Evolutionary conservation across 257 asterid species (phyloP).

Genomic region (Solanum tarijense): DNA sequence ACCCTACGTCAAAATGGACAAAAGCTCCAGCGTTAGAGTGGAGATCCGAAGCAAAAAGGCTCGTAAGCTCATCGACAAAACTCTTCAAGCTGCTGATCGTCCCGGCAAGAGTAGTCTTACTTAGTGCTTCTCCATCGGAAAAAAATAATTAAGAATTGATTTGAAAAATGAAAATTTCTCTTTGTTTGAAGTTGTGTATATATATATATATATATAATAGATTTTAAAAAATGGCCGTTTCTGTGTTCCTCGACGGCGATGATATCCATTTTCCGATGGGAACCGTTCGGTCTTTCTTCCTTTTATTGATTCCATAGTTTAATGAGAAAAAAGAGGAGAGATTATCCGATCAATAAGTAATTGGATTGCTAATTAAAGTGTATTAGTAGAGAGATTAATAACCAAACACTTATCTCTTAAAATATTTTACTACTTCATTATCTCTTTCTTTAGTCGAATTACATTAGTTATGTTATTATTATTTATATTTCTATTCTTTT

Average conservation of each 20-base stretch:
- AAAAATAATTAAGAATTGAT: background rate
- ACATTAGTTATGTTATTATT: too few relatives aligned
- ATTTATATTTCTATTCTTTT: too few relatives aligned
- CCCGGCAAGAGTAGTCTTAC: slow-evolving; percentile 41
- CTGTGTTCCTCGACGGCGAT: background rate
- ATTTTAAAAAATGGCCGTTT: background rate
- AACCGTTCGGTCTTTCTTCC: background rate
- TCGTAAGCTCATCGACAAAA: slow-evolving; percentile 61
- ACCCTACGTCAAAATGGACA: slow-evolving; percentile 80
- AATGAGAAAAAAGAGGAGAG: background rate
- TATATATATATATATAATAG: background rate
- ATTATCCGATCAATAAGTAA: background rate
- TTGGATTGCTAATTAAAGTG: background rate
- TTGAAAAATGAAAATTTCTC: background rate
- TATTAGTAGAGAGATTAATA: background rate
- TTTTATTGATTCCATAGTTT: background rate
- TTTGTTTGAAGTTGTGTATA: background rate
- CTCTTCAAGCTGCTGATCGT: slow-evolving; percentile 69
- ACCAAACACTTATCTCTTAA: background rate
- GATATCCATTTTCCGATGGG: background rate
- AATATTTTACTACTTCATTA: background rate
- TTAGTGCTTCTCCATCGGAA: background rate
- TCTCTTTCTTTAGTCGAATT: too few relatives aligned
- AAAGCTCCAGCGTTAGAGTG: slow-evolving; percentile 69
- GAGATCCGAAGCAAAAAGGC: slow-evolving; percentile 91